Evolutionary conservation across 768 basidiomycete species (phyloP).

Genomic region (Galerina marginata): DNA sequence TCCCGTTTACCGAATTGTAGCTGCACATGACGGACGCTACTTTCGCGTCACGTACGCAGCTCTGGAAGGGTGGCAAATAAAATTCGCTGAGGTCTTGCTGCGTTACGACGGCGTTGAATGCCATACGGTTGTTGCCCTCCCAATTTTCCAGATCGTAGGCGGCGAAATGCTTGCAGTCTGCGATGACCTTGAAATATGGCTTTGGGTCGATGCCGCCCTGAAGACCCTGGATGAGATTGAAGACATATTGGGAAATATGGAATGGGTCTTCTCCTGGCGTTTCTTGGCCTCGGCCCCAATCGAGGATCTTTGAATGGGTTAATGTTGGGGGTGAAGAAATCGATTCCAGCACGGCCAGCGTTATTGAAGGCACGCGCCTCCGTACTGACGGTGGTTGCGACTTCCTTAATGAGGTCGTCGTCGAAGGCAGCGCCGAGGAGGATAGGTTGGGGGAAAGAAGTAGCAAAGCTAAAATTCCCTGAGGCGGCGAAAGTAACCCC

Average conservation of each 20-base stretch:
- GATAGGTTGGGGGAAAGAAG: constrained; percentile 64
- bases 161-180: constrained; percentile 67
- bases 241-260: constrained; percentile 57
- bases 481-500: constrained; percentile 54
- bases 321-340: constrained; percentile 64
- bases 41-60: constrained; percentile 64
- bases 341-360: constrained; percentile 53
- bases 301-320: constrained; percentile 67
- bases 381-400: constrained; percentile 58
- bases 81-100: constrained; percentile 61
- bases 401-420: constrained; percentile 51
- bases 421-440: constrained; percentile 60
- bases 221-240: constrained; percentile 56
- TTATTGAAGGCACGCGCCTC: constrained; percentile 68
- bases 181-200: constrained; percentile 54
- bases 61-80: constrained; percentile 61
- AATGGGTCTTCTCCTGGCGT: constrained; percentile 67
- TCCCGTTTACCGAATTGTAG: constrained; percentile 66
- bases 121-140: constrained; percentile 52
- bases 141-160: constrained; percentile 65
- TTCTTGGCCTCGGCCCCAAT: constrained; percentile 68
- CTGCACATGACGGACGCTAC: constrained; percentile 68
- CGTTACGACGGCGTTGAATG: constrained; percentile 60
- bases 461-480: constrained; percentile 61
- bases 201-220: constrained; percentile 62